These are phyloP conservation scores for Sugiyamaella valdiviana DNA, from an alignment of 805 yeast genomes.

Conservation along the genomic window DNA sequence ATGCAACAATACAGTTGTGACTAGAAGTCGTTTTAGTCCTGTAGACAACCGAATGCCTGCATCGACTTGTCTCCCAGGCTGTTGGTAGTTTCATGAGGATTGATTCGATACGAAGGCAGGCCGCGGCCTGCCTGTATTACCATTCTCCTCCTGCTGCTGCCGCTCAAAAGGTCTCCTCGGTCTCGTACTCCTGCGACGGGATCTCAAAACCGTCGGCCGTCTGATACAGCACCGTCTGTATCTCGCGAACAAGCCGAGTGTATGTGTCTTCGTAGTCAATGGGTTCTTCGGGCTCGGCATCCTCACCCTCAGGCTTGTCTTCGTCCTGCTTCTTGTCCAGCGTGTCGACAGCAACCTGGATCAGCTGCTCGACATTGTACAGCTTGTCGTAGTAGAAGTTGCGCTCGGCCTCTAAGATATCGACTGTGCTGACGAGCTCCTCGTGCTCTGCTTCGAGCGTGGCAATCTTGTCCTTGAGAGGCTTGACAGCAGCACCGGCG, in stretches of 20 bases:
- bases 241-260: constrained; percentile 42
- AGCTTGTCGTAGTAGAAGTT: constrained; percentile 86
- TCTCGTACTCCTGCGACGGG: constrained; percentile 31
- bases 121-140: too few relatives aligned
- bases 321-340: constrained; percentile 29
- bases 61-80: too few relatives aligned
- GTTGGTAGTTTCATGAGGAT: too few relatives aligned
- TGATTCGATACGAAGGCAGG: too few relatives aligned
- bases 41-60: too few relatives aligned
- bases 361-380: constrained; percentile 77
- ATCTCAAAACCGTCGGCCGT: constrained; percentile 80
- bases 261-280: constrained; percentile 24
- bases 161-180: constrained; percentile 19
- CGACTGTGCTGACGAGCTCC: constrained; percentile 54
- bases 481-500: constrained; percentile 31
- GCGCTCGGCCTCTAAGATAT: constrained; percentile 67
- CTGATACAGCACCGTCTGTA: constrained; percentile 70
- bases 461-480: constrained; percentile 38
- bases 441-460: constrained; percentile 45
- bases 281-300: constrained; percentile 5
- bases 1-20: too few relatives aligned
- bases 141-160: too few relatives aligned
- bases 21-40: too few relatives aligned
- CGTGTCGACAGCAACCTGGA: constrained; percentile 55
- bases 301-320: constrained; percentile 8